Conservation (phyloP, 257 asterid species). For the Thymus mandschuricus region DNA sequence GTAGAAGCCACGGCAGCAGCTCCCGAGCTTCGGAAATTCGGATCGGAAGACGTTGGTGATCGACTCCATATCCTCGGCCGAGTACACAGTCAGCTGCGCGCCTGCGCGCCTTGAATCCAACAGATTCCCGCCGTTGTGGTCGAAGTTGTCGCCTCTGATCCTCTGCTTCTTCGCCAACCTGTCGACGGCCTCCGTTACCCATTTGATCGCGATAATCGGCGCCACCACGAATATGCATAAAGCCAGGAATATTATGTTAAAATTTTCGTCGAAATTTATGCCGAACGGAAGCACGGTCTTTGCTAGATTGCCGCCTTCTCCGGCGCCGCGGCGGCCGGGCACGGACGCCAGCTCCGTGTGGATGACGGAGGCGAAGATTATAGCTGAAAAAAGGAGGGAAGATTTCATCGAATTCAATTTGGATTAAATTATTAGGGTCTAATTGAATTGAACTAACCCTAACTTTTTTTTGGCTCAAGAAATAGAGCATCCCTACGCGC, state of each 20-base stretch:
- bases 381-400: not conserved
- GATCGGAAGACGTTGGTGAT: constrained; percentile 3
- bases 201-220: not conserved
- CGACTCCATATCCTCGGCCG: not conserved
- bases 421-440: too few relatives aligned
- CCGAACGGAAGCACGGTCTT: not conserved
- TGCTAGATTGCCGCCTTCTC: too few relatives aligned
- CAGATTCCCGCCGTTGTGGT: constrained; percentile 18
- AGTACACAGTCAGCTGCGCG: not conserved
- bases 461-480: too few relatives aligned
- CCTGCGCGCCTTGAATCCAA: not conserved
- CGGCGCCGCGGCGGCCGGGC: not conserved
- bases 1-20: constrained; percentile 13
- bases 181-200: constrained; percentile 12
- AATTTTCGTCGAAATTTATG: too few relatives aligned
- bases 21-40: too few relatives aligned
- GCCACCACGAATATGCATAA: not conserved
- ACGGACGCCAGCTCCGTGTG: not conserved
- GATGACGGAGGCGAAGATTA: not conserved
- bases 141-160: not conserved
- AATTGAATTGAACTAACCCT: too few relatives aligned
- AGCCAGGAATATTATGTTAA: too few relatives aligned
- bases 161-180: not conserved
- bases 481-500: too few relatives aligned
- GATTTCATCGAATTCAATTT: not conserved